Base-by-base conservation (phyloP, 2,329 filamentous ascomycete genomes). In the Sporothrix sp. region DNA sequence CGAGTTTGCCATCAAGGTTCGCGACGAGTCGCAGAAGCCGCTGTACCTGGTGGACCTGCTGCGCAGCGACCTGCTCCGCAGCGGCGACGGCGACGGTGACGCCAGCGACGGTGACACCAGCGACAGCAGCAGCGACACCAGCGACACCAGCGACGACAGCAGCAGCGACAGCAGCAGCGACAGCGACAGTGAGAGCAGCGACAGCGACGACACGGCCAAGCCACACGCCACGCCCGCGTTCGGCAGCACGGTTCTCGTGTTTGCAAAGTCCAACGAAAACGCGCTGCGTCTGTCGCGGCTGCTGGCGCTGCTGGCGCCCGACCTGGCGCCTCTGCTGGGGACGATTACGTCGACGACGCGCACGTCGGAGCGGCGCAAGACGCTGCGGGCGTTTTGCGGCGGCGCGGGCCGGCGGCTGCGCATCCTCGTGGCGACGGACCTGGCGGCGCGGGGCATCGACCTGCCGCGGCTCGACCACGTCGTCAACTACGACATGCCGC, bases 391-490 rank as follows among this genome's bases (percentile, higher is more conserved):
- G n/a, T 90, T 91, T 64, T 68, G 75, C 3, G 65, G 70, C 7
- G 75, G 75, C 7, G 3, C 32, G 7, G 25, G 32, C 52, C 78
- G 78, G 52, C 16, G 18, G 6, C 66, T 86, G 23, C 81, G 82
- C 7, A 80, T 95, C 42, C 79, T 97, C 38, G 83, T 97, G 40
- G 89, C 90, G 1, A 95, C 93, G 0, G 91, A 97, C 63, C 84
- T 94, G n/a, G 87, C 93, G 1, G 87, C 89, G 2, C 85, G 91
- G 56, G 93, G 91, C 60, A 81, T 97, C 23, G 91, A 97, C 65
- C 74, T 95, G 11, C 79, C 81, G 1, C 76, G 79, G 42, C 76
- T 97, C 42, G 81, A 82, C 32, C 86, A 95, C 62, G 88, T 97
- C 42, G 73, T 97, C 66, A 96, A 95, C 69, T 97, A 97, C 71